A percentile compares a stretch with the other conserved stretches of the same genome.
Conservation (phyloP, 2,329 filamentous ascomycete species). For the Fusarium pininemorale region DNA sequence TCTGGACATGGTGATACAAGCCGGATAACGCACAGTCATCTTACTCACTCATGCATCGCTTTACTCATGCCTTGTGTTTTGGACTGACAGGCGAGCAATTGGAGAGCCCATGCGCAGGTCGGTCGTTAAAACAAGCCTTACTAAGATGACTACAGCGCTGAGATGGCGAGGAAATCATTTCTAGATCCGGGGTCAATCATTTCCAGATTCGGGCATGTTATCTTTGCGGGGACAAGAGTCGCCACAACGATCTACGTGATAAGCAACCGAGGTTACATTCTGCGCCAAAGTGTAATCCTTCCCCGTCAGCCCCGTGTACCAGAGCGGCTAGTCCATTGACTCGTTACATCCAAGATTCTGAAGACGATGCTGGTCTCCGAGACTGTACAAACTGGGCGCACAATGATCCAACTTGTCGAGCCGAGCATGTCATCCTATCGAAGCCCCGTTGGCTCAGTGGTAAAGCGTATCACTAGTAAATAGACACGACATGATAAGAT, state of each 20-base stretch:
- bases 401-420: fast-evolving
- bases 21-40: not conserved
- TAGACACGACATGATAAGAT: not conserved
- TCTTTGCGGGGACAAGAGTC: not conserved
- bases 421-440: fast-evolving
- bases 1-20: not conserved
- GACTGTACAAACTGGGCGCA: not conserved
- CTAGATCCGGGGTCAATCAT: not conserved
- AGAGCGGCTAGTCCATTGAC: not conserved
- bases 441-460: not conserved
- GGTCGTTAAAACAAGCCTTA: not conserved
- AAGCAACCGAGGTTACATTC: not conserved
- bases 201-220: not conserved
- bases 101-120: too few relatives aligned
- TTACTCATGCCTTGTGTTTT: not conserved
- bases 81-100: not conserved
- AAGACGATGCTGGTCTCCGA: not conserved
- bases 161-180: not conserved
- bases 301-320: not conserved
- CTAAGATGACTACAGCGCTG: not conserved
- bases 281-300: not conserved
- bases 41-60: not conserved
- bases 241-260: not conserved
- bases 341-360: not conserved
- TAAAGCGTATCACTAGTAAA: not conserved